Evolutionary conservation across 2,329 filamentous ascomycete genomes (phyloP).

Genomic region (Ascochyta fabae): DNA sequence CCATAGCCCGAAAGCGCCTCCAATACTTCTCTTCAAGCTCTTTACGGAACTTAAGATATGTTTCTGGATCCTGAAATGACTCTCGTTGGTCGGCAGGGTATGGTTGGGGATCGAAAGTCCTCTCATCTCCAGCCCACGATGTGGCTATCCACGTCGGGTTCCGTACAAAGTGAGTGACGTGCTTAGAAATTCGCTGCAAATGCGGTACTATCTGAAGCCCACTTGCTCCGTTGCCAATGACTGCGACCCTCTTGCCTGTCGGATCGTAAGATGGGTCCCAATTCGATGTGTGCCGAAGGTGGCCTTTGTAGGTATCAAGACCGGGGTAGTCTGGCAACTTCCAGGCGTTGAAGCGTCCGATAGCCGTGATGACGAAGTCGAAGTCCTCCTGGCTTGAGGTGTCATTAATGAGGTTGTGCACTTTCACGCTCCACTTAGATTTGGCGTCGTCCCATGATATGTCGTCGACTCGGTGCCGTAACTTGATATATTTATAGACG

Average conservation of each 20-base stretch:
- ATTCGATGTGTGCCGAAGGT: constrained; percentile 39
- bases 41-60: constrained; percentile 60
- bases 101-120: constrained; percentile 52
- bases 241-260: constrained; percentile 63
- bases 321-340: constrained; percentile 41
- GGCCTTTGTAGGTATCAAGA: constrained; percentile 37
- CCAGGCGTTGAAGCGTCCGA: constrained; percentile 43
- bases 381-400: constrained; percentile 31
- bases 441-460: constrained; percentile 49
- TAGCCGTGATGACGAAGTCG: constrained; percentile 49
- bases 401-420: constrained; percentile 58
- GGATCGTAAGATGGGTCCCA: constrained; percentile 56
- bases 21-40: constrained; percentile 64
- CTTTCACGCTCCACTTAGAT: constrained; percentile 65
- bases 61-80: constrained; percentile 65
- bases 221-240: constrained; percentile 70
- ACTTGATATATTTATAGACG: constrained; percentile 48
- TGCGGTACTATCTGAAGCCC: constrained; percentile 70
- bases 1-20: constrained; percentile 52
- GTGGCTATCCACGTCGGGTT: constrained; percentile 64
- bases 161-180: constrained; percentile 62
- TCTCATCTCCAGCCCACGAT: constrained; percentile 57
- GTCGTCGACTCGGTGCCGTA: constrained; percentile 47
- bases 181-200: constrained; percentile 60
- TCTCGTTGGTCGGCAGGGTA: constrained; percentile 60